These are phyloP conservation scores for Psophocarpus tetragonolobus DNA, from an alignment of 306 rosid genomes.

Conservation along the genomic window DNA sequence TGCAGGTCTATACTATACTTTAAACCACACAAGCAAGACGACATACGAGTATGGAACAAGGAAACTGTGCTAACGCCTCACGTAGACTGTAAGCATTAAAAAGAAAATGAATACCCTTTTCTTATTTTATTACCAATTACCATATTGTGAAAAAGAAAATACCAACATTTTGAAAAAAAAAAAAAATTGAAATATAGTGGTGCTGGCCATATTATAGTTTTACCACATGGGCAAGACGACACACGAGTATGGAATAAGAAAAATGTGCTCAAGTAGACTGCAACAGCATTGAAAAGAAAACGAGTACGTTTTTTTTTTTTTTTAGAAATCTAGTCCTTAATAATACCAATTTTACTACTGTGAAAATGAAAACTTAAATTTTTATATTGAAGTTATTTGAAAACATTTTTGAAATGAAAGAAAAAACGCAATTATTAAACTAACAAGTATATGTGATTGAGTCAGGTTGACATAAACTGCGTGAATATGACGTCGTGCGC, in stretches of 20 bases:
- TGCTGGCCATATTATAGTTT: conserved; percentile 19
- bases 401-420: neutral
- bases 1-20: conserved; percentile 17
- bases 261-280: conserved; percentile 28
- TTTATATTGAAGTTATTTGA: neutral
- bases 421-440: neutral
- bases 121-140: neutral
- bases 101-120: neutral
- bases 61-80: conserved; percentile 8
- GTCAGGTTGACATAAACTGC: neutral
- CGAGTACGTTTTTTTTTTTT: neutral
- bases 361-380: neutral
- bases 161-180: neutral
- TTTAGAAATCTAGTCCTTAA: neutral
- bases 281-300: conserved; percentile 6
- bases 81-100: conserved; percentile 19
- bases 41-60: conserved; percentile 10
- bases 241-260: conserved; percentile 14
- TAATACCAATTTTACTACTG: neutral
- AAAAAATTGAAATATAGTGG: neutral
- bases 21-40: conserved; percentile 1
- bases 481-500: neutral
- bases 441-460: neutral
- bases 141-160: neutral
- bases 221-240: conserved; percentile 7